Percentiles rank a stretch among this genome's conserved stretches.
phyloP scores from a whole-genome alignment of 768 basidiomycete genomes.

The Termitomyces sp. region DNA sequence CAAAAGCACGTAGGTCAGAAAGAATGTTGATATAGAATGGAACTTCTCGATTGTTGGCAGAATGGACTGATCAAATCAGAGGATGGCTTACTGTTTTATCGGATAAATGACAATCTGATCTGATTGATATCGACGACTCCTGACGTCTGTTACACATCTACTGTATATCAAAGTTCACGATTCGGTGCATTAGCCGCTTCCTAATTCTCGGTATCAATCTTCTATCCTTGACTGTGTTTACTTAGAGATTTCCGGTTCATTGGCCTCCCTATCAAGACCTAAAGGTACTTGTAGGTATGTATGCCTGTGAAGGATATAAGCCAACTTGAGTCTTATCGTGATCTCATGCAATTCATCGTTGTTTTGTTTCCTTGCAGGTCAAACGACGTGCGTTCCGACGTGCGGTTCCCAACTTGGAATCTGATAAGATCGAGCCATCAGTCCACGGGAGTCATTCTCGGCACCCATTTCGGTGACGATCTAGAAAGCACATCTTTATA shows the following conservation, averaged over 20 bases:
- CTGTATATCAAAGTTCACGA: background rate
- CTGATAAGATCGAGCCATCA: constrained; percentile 1
- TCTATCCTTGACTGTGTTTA: background rate
- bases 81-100: background rate
- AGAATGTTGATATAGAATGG: too few relatives aligned
- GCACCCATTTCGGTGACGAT: background rate
- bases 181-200: background rate
- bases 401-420: background rate
- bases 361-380: background rate
- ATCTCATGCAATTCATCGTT: background rate
- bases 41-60: too few relatives aligned
- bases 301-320: background rate
- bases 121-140: background rate
- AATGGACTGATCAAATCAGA: background rate
- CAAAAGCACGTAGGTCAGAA: background rate
- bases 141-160: background rate
- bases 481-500: background rate
- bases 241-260: background rate
- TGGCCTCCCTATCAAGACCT: background rate
- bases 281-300: background rate
- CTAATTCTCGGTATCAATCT: background rate
- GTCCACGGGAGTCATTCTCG: background rate
- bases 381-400: background rate
- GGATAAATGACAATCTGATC: background rate
- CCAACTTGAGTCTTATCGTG: background rate